A percentile compares a stretch with the other conserved stretches of the same genome.
Evolutionary conservation across 805 yeast species (phyloP).

Genomic region (Teunomyces atbi): DNA sequence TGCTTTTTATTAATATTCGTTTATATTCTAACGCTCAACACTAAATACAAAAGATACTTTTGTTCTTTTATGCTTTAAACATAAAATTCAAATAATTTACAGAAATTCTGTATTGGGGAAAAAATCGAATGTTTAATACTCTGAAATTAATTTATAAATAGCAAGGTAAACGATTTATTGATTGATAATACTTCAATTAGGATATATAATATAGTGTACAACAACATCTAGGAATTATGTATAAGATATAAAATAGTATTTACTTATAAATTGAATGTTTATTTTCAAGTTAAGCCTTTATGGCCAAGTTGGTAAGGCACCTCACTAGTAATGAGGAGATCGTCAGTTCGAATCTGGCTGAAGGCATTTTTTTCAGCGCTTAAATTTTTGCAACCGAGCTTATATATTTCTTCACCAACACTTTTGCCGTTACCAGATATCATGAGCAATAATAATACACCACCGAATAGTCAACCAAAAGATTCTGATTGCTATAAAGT

Average conservation of each 20-base stretch:
- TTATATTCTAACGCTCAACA: too few relatives aligned
- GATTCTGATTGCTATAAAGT: slow-evolving; percentile 4
- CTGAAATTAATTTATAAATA: too few relatives aligned
- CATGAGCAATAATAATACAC: neutral
- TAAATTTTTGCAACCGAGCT: neutral
- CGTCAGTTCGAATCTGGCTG: slow-evolving; percentile 16
- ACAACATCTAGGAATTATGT: too few relatives aligned
- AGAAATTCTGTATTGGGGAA: too few relatives aligned
- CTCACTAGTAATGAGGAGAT: slow-evolving; percentile 16
- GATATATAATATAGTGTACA: too few relatives aligned
- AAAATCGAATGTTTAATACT: too few relatives aligned
- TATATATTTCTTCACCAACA: neutral
- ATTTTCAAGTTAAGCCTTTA: slow-evolving; percentile 8
- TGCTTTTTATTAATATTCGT: too few relatives aligned
- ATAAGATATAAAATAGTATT: neutral
- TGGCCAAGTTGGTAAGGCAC: slow-evolving; percentile 17
- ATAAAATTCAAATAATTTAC: too few relatives aligned
- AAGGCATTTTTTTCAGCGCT: slow-evolving; percentile 9
- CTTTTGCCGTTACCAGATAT: neutral
- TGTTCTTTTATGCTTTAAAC: too few relatives aligned
- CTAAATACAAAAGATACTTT: too few relatives aligned
- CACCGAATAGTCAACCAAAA: neutral
- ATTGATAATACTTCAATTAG: too few relatives aligned
- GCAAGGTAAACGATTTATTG: too few relatives aligned
- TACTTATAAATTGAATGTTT: neutral